Base-by-base conservation (phyloP, 176 grass and related monocot species). In the Oryza rufipogon region DNA sequence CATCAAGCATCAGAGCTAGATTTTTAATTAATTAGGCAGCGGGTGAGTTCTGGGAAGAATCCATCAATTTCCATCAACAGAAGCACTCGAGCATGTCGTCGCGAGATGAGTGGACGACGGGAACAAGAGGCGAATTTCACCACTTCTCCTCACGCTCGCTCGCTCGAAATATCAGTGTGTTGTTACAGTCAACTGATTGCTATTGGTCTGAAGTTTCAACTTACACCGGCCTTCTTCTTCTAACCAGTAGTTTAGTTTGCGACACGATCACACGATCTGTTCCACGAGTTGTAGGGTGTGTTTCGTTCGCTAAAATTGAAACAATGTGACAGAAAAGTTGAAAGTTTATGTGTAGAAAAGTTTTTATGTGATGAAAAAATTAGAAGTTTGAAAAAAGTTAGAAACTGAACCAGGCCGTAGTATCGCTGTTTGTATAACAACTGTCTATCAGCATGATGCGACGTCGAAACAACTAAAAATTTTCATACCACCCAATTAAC, bases 281-380 rank as follows among this genome's bases (percentile, higher is more conserved):
- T 17, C 16, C 51, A 56, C 51, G 51, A 39, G 6, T 7, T 39
- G 38, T 39, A 39, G 28, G 28, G 28, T 28, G 28, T 28, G 28
- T 28, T 28, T 28, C 28, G 28, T 28, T 28, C 28, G 28, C 28
- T 28, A 28, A 28, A 32, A 32, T 32, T 32, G 0, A 3, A 32
- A 32, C 2, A 1, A 32, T 32, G 0, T 32, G 0, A 3, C 0
- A 1, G 0, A 32, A 32, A 32, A 32, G 30, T 32, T 32, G 2
- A 2, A 32, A 32, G 30, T 32, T 32, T 32, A 0, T 32, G 2
- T 32, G 30, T 32, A 32, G 30, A 32, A 32, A 32, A 32, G 2
- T 32, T 32, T 2, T 3, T 2, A 32, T 32, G 2, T 32, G 2
- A 3, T 32, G 0, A 32, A 32, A 28, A 2, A 28, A 28, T 28